Percentiles rank a stretch among this genome's conserved stretches.
Conservation (phyloP, 2,329 filamentous ascomycete genomes). For the Sodiomyces alkalinus region DNA sequence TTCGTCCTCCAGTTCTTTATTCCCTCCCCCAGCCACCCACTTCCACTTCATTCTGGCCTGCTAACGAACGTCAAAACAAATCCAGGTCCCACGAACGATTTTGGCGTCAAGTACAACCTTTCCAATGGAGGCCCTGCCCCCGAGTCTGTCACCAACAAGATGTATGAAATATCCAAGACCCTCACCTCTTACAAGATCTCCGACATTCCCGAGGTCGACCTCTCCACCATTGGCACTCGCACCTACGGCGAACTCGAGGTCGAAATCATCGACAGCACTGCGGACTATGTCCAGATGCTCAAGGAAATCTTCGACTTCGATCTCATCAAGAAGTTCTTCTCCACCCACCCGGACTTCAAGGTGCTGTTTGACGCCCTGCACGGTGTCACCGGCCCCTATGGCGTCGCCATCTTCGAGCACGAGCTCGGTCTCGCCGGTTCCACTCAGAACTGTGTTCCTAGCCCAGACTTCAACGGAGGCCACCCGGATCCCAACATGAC, state of each 20-base stretch:
- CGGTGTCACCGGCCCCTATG: slow-evolving; percentile 92
- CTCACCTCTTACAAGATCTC: slow-evolving; percentile 86
- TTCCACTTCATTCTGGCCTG: not conserved
- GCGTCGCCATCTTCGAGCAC: slow-evolving; percentile 84
- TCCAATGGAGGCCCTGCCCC: slow-evolving; percentile 91
- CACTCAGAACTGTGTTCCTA: slow-evolving; percentile 84
- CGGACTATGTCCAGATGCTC: slow-evolving; percentile 87
- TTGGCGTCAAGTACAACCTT: slow-evolving; percentile 99
- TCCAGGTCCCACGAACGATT: slow-evolving; percentile 78
- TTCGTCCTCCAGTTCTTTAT: no score
- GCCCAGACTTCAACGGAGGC: slow-evolving; percentile 89
- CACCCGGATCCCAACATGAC: slow-evolving; percentile 97
- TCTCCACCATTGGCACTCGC: slow-evolving; percentile 65
- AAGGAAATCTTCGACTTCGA: slow-evolving; percentile 98
- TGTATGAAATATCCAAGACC: slow-evolving; percentile 81
- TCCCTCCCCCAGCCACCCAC: not conserved
- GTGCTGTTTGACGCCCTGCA: slow-evolving; percentile 89
- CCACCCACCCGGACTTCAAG: slow-evolving; percentile 80
- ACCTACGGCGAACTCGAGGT: slow-evolving; percentile 81
- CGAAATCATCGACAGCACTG: slow-evolving; percentile 84
- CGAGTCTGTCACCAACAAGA: slow-evolving; percentile 95
- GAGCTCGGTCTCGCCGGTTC: slow-evolving; percentile 69
- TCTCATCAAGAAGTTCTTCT: slow-evolving; percentile 88
- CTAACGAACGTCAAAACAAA: slow-evolving; percentile 2
- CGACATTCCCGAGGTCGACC: slow-evolving; percentile 75